Evolutionary conservation across 2,329 filamentous ascomycete species (phyloP), one percentile per base, ranked within the genome.

Genomic region (Colletotrichum sp.): DNA sequence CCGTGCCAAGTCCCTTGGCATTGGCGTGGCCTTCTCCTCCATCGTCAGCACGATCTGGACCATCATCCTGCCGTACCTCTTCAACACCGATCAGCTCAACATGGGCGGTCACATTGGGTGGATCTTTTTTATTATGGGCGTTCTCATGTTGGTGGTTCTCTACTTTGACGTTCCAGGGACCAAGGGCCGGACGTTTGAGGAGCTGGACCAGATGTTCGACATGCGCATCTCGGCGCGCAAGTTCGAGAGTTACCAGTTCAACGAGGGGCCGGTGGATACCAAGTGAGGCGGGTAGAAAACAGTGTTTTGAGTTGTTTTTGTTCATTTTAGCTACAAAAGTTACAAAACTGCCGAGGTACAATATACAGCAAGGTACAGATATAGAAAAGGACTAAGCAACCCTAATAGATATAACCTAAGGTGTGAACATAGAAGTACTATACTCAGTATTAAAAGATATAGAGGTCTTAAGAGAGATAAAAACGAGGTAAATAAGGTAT

Each of bases 51-150:
- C 67, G 8, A 43, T 78, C 18, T 78, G 76, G 78, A 68, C 72
- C 9, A 75, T 82, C 4, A 67, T 80, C 8, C 36, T 84, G 6
- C 82, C 82, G 0, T 79, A 81, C 43, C 75, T 83, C 0, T 84
- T 80, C 57, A 82, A 82, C 52, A 69, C 75, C 1, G 82, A 84
- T 48, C 79, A 81, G 36, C 80, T 78, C 1, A 84, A 86, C 18
- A 80, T 88, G 1, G 84, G 84, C 7, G 85, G 83, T 1, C 87
- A 87, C 77, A 85, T 85, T 5, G 82, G 81, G 0, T 88, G 87
- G 64, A 79, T 87, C 5, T 88, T 86, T 74, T 82, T 82, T 1
- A 84, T 80, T 1, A 78, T 83, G 18, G 78, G 79, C 39, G 71
- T 82, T 7, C 28, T 83, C 21, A 80, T 77, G 74, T 57, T 79